Conservation (phyloP, 1,284 basidiomycete species). For the Ustanciosporium gigantosporum region DNA sequence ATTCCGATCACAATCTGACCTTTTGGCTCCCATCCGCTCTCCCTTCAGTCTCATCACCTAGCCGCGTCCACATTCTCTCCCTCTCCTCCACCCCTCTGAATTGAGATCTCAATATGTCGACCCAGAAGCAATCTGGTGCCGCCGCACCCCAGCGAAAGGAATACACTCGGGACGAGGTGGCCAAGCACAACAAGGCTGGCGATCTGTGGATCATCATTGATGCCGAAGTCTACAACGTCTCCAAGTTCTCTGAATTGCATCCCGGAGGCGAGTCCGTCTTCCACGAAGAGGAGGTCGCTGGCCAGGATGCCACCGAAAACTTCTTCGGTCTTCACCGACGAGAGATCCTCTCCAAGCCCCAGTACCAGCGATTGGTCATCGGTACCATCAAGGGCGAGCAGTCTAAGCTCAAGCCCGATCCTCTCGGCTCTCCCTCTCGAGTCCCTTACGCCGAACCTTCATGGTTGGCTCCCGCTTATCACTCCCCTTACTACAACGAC, state of each 20-base stretch:
- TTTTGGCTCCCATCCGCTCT: no score
- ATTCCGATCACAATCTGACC: no score
- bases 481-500: conserved; percentile 62
- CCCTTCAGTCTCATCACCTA: not conserved
- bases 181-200: conserved; percentile 85
- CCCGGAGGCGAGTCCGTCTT: conserved; percentile 59
- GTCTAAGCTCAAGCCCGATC: conserved; percentile 49
- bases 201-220: conserved; percentile 79
- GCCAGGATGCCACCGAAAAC: conserved; percentile 58
- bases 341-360: conserved; percentile 53
- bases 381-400: conserved; percentile 57
- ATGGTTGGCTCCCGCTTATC: conserved; percentile 52
- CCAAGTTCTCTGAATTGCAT: conserved; percentile 58
- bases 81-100: conserved; percentile 1
- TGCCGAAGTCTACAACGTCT: conserved; percentile 58
- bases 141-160: conserved; percentile 56
- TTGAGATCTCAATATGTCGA: conserved; percentile 20
- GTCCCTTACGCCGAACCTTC: conserved; percentile 60
- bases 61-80: not conserved
- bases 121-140: conserved; percentile 38
- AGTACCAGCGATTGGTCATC: conserved; percentile 52
- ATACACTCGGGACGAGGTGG: conserved; percentile 77
- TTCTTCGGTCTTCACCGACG: conserved; percentile 60
- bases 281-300: conserved; percentile 56
- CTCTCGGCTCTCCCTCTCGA: conserved; percentile 49